Evolutionary conservation across 768 basidiomycete genomes (phyloP).

Genomic region (Hygrocybe coccinea): DNA sequence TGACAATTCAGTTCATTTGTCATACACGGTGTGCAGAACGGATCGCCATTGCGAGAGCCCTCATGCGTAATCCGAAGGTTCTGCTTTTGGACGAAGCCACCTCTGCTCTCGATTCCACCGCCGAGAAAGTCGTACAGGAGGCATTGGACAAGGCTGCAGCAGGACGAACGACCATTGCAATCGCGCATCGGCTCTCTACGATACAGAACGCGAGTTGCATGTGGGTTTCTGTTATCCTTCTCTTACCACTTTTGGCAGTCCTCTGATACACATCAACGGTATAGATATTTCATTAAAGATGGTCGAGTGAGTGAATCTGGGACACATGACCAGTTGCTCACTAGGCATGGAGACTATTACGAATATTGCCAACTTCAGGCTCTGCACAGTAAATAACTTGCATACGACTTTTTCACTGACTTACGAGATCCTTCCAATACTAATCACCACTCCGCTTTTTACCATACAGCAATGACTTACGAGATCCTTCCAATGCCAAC

Average conservation of each 20-base stretch:
- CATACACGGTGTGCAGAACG: constrained; percentile 40
- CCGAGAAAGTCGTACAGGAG: constrained; percentile 93
- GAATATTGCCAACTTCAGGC: constrained; percentile 85
- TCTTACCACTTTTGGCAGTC: no score
- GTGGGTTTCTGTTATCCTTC: constrained; percentile 40
- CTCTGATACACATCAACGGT: constrained; percentile 7
- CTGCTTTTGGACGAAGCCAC: constrained; percentile 86
- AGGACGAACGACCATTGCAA: constrained; percentile 90
- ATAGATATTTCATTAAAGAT: constrained; percentile 84
- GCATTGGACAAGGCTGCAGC: constrained; percentile 89
- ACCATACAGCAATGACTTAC: no score
- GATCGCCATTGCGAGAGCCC: constrained; percentile 83
- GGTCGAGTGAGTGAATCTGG: constrained; percentile 81
- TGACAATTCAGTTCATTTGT: no score
- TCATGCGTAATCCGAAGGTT: constrained; percentile 88
- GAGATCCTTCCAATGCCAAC: no score
- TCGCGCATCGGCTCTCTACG: constrained; percentile 89
- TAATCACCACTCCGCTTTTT: no score
- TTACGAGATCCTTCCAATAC: no score
- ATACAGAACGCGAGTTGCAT: constrained; percentile 91
- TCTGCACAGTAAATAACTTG: constrained; percentile 48
- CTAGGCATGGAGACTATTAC: constrained; percentile 64
- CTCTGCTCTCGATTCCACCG: constrained; percentile 84
- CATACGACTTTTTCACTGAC: no score
- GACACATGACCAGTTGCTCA: constrained; percentile 78